Conservation (phyloP, 1,284 basidiomycete species). For the Trichosporon faecale region DNA sequence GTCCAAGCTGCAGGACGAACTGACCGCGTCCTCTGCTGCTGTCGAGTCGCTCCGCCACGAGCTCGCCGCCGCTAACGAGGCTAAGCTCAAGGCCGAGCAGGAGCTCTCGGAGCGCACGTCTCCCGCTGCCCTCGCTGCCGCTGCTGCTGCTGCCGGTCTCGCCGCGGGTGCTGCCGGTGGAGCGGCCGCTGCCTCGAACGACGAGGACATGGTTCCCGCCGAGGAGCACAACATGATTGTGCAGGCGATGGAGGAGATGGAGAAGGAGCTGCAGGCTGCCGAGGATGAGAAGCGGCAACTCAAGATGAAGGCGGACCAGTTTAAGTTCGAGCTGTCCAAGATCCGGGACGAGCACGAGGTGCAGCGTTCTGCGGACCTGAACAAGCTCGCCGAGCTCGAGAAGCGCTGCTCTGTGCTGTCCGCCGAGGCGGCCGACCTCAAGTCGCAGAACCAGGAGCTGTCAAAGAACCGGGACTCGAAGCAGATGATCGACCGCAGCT, state of each 20-base stretch:
- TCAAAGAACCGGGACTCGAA: slow-evolving; percentile 36
- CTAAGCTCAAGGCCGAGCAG: slow-evolving; percentile 23
- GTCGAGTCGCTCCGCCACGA: slow-evolving; percentile 20
- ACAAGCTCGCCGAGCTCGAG: slow-evolving; percentile 37
- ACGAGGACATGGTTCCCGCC: slow-evolving; percentile 19
- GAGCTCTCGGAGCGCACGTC: slow-evolving; percentile 16
- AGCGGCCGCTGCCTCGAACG: slow-evolving; percentile 12
- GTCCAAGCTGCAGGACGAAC: slow-evolving; percentile 21
- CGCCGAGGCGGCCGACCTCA: slow-evolving; percentile 24
- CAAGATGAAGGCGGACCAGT: slow-evolving; percentile 49
- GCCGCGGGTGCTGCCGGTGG: neutral
- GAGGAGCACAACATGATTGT: slow-evolving; percentile 34
- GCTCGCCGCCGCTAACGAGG: slow-evolving; percentile 20
- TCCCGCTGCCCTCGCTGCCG: neutral
- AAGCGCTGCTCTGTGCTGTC: slow-evolving; percentile 20
- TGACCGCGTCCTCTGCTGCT: slow-evolving; percentile 15
- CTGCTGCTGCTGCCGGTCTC: slow-evolving; percentile 1
- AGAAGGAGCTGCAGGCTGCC: slow-evolving; percentile 32
- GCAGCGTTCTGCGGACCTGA: slow-evolving; percentile 32
- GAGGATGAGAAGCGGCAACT: slow-evolving; percentile 47
- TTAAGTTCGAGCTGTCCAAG: slow-evolving; percentile 43
- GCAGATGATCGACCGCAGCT: slow-evolving; percentile 19
- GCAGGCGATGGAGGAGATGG: slow-evolving; percentile 43
- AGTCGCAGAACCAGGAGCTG: slow-evolving; percentile 28
- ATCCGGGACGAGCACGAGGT: slow-evolving; percentile 43